Percentiles rank a stretch among this genome's conserved stretches.
Conservation (phyloP, 176 grass and related monocot species). For the Oryza nivara region DNA sequence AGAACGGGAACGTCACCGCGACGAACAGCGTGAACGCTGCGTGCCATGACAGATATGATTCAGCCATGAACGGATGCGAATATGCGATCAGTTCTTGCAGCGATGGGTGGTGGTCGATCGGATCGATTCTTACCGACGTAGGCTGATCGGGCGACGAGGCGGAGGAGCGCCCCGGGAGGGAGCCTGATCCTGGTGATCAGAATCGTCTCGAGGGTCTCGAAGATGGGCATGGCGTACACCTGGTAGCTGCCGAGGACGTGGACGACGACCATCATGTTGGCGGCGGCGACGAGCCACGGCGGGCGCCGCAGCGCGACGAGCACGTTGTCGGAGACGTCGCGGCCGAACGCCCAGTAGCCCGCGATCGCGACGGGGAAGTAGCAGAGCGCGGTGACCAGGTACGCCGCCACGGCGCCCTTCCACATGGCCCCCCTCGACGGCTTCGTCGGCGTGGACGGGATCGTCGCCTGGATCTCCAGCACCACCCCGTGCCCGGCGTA, state of each 20-base stretch:
- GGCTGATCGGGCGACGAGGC: conserved; percentile 58
- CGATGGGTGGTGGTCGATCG: no score
- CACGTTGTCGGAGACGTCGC: conserved; percentile 53
- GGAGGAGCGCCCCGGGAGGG: conserved; percentile 48
- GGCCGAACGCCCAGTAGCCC: conserved; percentile 65
- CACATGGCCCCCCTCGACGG: conserved; percentile 52
- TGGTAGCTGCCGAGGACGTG: conserved; percentile 82
- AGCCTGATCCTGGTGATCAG: conserved; percentile 61
- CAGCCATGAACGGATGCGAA: not conserved
- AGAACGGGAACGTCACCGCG: conserved; percentile 82
- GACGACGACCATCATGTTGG: conserved; percentile 87
- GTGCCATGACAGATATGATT: not conserved
- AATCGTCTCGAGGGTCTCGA: conserved; percentile 63
- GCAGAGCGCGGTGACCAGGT: conserved; percentile 66
- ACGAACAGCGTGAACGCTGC: conserved; percentile 74
- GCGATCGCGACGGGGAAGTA: conserved; percentile 75
- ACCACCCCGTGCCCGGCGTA: conserved; percentile 72
- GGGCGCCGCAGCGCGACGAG: conserved; percentile 61
- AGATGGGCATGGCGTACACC: conserved; percentile 80
- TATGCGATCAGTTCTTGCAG: not conserved
- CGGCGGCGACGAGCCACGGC: conserved; percentile 62
- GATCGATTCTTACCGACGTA: conserved; percentile 56
- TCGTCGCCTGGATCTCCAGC: conserved; percentile 74
- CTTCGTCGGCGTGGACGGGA: conserved; percentile 63
- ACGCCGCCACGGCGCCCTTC: conserved; percentile 70